These are phyloP conservation scores for Cyclospora cayetanensis DNA, from an alignment of 169 alveolate species.

Conservation along the genomic window DNA sequence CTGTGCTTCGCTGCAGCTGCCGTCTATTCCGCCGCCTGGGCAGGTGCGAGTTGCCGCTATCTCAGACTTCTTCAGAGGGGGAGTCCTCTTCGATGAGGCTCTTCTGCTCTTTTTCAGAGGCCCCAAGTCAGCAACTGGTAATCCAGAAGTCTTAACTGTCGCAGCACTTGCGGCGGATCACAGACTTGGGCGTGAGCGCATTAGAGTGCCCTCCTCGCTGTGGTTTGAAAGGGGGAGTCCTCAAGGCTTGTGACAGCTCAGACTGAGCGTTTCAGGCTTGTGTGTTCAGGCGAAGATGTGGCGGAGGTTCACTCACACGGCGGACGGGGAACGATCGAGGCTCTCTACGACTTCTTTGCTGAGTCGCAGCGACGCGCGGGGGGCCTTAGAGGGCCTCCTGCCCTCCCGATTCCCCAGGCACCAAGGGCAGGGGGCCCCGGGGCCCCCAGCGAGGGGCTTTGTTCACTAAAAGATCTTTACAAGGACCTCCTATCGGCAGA, in stretches of 20 bases:
- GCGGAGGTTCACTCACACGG: conserved; percentile 65
- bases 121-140: conserved; percentile 35
- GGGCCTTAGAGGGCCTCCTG: background rate
- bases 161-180: no score
- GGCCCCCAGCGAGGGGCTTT: background rate
- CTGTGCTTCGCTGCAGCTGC: background rate
- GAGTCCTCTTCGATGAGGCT: background rate
- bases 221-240: no score
- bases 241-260: no score
- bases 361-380: background rate
- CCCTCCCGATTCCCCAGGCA: background rate
- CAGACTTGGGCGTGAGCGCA: no score
- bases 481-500: background rate
- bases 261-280: conserved; percentile 10
- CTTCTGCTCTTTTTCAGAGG: conserved; percentile 9
- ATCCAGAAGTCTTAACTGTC: no score
- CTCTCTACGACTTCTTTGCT: conserved; percentile 1
- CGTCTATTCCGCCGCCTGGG: conserved; percentile 3
- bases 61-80: background rate
- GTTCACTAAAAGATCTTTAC: background rate
- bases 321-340: conserved; percentile 17
- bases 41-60: background rate
- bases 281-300: conserved; percentile 55
- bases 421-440: background rate
- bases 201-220: no score